Evolutionary conservation across 2,329 filamentous ascomycete genomes (phyloP).

Genomic region (Aschersonia sp.): DNA sequence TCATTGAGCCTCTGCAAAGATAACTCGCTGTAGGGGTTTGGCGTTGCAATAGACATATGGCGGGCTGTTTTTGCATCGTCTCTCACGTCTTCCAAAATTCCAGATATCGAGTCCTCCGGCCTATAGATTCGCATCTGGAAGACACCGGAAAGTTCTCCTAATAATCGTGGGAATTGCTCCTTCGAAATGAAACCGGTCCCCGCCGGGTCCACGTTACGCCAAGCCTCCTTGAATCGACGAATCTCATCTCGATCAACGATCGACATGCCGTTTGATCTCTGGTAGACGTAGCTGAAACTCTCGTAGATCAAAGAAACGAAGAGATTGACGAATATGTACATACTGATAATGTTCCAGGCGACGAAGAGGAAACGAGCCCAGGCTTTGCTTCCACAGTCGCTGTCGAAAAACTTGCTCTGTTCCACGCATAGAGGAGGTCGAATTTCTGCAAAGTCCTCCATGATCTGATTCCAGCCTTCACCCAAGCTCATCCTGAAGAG

Average conservation of each 20-base stretch:
- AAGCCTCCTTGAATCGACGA: slow-evolving; percentile 92
- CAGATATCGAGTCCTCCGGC: slow-evolving; percentile 72
- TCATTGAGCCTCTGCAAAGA: slow-evolving; percentile 64
- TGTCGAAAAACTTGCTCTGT: slow-evolving; percentile 58
- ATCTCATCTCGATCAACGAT: slow-evolving; percentile 88
- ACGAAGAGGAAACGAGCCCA: slow-evolving; percentile 90
- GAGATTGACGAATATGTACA: slow-evolving; percentile 98
- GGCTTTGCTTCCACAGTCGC: slow-evolving; percentile 79
- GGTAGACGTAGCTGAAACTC: slow-evolving; percentile 98
- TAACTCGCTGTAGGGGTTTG: slow-evolving; percentile 41
- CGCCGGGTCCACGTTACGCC: slow-evolving; percentile 86
- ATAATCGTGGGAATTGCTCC: slow-evolving; percentile 72
- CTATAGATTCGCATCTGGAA: slow-evolving; percentile 98
- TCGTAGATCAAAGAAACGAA: slow-evolving; percentile 99
- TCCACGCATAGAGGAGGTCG: slow-evolving; percentile 69
- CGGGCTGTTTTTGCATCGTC: slow-evolving; percentile 35
- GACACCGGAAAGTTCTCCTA: slow-evolving; percentile 84
- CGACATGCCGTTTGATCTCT: slow-evolving; percentile 83
- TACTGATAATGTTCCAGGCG: slow-evolving; percentile 97
- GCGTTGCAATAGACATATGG: slow-evolving; percentile 39
- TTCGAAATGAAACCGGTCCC: slow-evolving; percentile 86
- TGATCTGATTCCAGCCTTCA: slow-evolving; percentile 91
- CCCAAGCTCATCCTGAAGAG: slow-evolving; percentile 88
- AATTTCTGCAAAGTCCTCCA: slow-evolving; percentile 86
- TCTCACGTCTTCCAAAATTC: slow-evolving; percentile 73